Conservation (phyloP, 805 yeast species). For the Saccharomycopsis oosterbeekiorum region DNA sequence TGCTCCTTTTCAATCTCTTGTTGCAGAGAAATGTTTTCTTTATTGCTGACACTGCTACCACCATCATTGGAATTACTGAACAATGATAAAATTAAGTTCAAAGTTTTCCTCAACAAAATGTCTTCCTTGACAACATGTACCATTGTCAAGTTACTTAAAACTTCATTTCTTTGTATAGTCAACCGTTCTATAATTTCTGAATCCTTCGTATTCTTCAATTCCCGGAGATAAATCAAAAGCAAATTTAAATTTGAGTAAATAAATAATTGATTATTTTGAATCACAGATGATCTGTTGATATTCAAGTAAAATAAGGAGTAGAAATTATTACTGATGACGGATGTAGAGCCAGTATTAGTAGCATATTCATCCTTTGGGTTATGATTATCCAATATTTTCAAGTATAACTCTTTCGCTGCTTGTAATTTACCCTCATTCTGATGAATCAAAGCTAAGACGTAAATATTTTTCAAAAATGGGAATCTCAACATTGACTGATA, state of each 20-base stretch:
- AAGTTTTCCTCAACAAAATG: background rate
- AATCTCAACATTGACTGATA: conserved; percentile 3
- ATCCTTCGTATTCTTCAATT: background rate
- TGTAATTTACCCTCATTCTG: conserved; percentile 12
- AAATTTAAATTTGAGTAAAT: conserved; percentile 8
- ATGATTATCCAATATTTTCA: background rate
- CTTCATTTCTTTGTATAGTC: background rate
- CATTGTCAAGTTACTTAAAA: background rate
- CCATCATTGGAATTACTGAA: background rate
- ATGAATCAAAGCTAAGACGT: conserved; percentile 7
- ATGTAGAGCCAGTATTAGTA: background rate
- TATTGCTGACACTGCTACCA: background rate
- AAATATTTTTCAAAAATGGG: conserved; percentile 11
- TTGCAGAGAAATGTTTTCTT: no score
- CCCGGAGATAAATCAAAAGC: background rate
- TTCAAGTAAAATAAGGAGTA: background rate
- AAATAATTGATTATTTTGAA: conserved; percentile 3
- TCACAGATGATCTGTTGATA: background rate
- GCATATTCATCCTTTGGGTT: background rate
- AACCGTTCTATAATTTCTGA: background rate
- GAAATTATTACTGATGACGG: background rate
- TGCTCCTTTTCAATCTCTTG: background rate
- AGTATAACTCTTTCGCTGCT: conserved; percentile 3
- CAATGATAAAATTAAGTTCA: background rate
- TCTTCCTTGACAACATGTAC: background rate